phyloP scores from a whole-genome alignment of 108 stramenopile genomes.

The Discostella pseudostelligera region DNA sequence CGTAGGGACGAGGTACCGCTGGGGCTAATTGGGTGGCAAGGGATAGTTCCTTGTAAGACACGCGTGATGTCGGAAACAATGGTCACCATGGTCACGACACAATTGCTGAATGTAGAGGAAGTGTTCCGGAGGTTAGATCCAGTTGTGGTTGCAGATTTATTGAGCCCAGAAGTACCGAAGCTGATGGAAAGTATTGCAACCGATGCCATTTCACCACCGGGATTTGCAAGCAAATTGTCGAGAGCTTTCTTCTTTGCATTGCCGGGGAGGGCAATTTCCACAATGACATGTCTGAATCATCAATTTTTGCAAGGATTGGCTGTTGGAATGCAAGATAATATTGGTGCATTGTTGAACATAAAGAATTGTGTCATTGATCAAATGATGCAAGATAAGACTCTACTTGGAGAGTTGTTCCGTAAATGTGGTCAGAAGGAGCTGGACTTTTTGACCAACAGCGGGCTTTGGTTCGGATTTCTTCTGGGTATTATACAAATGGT shows the following conservation, averaged over 20 bases:
- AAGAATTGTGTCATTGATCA: slow-evolving; percentile 85
- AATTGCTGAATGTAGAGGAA: slow-evolving; percentile 75
- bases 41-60: slow-evolving; percentile 88
- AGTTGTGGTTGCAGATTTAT: slow-evolving; percentile 48
- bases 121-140: slow-evolving; percentile 80
- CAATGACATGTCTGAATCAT: slow-evolving; percentile 47
- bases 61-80: slow-evolving; percentile 77
- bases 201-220: slow-evolving; percentile 47
- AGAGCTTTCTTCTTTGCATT: slow-evolving; percentile 40
- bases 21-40: slow-evolving; percentile 86
- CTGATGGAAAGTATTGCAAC: slow-evolving; percentile 56
- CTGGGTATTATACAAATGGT: slow-evolving; percentile 92
- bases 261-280: slow-evolving; percentile 24
- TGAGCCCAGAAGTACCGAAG: slow-evolving; percentile 73
- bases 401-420: slow-evolving; percentile 73
- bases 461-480: slow-evolving; percentile 94
- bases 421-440: slow-evolving; percentile 83
- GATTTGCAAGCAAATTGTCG: slow-evolving; percentile 26
- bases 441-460: slow-evolving; percentile 83
- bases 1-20: slow-evolving; percentile 63
- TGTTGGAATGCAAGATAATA: slow-evolving; percentile 69
- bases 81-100: slow-evolving; percentile 85
- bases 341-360: slow-evolving; percentile 66
- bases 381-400: slow-evolving; percentile 79
- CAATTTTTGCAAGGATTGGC: slow-evolving; percentile 55